Evolutionary conservation across 1,284 basidiomycete species (phyloP), one percentile per base, ranked within the genome.

Genomic region (Dichomitus squalens): DNA sequence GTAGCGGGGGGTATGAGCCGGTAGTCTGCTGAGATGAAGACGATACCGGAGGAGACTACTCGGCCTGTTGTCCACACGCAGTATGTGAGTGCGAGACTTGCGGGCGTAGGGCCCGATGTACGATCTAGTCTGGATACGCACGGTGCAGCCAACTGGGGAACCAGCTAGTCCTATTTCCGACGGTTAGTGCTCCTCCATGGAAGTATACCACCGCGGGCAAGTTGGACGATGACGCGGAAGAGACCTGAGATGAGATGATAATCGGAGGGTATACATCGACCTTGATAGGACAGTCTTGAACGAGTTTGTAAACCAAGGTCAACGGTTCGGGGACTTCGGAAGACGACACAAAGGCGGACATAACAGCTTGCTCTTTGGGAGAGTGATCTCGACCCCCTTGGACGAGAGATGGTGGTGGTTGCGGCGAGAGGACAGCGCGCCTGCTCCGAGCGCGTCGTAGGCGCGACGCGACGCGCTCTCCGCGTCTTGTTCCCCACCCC

Each of bases 1-100:
- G 81, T 84, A 0, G 79, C 69, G 1, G 85, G 83, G 0, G 84
- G 80, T 3, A 87, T 52, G 4, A 89, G 79, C 7, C 79, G 76
- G 64, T 88, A 87, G 63, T 89, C 85, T 2, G 80, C 79, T 41
- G 81, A 82, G 39, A 88, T 74, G 65, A 88, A 84, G 1, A 75
- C 52, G 48, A 59, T 49, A 7, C 55, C 57, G 7, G 49, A 48
- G 49, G 46, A 53, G 16, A 51, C 52, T 34, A 60, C 61, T 33
- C 57, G 57, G 52, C 25, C 62, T 64, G 34, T n/a, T 20, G 11
- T 9, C 14, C 16, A 40, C 20, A 18, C n/a, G 31, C 3, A 20
- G 39, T 47, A 3, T 34, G 48, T 25, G 20, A 49, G 34, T 21
- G 39, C 4, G n/a, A 18, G 40, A 25, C 20, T 23, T 18, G 31